A percentile compares a stretch with the other conserved stretches of the same genome.
Evolutionary conservation across 495 filamentous ascomycete genomes (phyloP).

Genomic region (Durotheca rogersii): DNA sequence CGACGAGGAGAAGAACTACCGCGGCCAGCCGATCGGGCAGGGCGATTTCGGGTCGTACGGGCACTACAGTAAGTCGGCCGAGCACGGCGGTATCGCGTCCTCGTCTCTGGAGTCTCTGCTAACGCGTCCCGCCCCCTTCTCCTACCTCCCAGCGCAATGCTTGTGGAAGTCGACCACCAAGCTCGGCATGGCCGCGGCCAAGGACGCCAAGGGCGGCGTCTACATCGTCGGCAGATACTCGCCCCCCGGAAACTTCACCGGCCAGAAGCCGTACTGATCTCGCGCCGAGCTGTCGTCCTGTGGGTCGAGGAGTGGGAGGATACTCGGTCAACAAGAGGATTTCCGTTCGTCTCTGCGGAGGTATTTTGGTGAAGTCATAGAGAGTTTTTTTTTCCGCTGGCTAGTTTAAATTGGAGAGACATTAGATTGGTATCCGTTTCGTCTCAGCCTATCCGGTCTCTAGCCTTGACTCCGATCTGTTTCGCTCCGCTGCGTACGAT

Average conservation of each 20-base stretch:
- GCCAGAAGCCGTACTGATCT: constrained; percentile 37
- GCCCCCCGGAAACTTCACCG: constrained; percentile 38
- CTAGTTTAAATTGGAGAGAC: too few relatives aligned
- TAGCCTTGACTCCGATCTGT: too few relatives aligned
- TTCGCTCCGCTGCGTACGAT: too few relatives aligned
- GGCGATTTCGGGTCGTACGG: constrained; percentile 38
- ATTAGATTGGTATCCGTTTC: too few relatives aligned
- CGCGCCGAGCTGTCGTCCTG: background rate
- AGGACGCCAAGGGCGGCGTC: constrained; percentile 32
- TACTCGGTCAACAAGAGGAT: too few relatives aligned
- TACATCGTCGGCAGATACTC: constrained; percentile 45
- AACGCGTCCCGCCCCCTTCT: too few relatives aligned
- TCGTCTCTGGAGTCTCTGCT: too few relatives aligned
- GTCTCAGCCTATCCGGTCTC: too few relatives aligned
- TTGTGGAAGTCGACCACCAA: constrained; percentile 43
- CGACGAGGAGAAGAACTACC: constrained; percentile 39
- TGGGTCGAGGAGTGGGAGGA: too few relatives aligned
- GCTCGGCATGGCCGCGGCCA: constrained; percentile 40
- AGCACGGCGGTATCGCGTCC: background rate
- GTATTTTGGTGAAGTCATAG: too few relatives aligned
- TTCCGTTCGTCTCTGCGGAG: too few relatives aligned
- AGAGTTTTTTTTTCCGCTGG: too few relatives aligned
- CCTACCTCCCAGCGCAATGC: constrained; percentile 38
- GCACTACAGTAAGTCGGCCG: constrained; percentile 38
- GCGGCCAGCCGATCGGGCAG: constrained; percentile 42